Conservation (phyloP, 139 green algal genomes). For the Asterochloris sp. region DNA sequence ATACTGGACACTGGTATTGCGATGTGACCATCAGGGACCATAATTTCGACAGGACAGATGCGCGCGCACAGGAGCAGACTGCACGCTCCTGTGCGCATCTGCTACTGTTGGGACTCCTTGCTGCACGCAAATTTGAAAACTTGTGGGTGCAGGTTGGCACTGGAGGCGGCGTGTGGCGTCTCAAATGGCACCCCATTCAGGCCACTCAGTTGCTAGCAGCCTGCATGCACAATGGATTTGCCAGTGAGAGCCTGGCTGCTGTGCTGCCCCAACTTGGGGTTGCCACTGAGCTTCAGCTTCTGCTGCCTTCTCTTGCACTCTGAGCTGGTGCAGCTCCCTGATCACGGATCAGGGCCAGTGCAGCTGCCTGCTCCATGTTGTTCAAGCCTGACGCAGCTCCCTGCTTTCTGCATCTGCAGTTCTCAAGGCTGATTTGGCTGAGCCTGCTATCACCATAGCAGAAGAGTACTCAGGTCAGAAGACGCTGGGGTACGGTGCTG, state of each 20-base stretch:
- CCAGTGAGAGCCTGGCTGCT: not conserved
- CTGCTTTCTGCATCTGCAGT: not conserved
- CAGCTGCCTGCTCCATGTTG: no score
- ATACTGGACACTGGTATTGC: not conserved
- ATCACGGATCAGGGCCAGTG: no score
- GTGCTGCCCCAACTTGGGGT: not conserved
- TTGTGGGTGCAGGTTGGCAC: slow-evolving; percentile 37
- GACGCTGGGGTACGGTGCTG: slow-evolving; percentile 44
- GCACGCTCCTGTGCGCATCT: not conserved
- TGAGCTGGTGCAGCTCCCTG: not conserved
- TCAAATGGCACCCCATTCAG: slow-evolving; percentile 69
- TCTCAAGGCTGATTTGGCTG: not conserved
- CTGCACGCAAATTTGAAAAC: not conserved
- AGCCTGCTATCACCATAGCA: not conserved
- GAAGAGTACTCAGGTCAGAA: slow-evolving; percentile 31
- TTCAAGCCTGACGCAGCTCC: no score
- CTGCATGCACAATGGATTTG: slow-evolving; percentile 86
- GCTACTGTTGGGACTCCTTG: not conserved
- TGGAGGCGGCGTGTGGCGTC: slow-evolving; percentile 82
- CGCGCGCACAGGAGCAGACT: not conserved
- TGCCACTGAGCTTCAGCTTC: not conserved
- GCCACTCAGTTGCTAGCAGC: slow-evolving; percentile 59
- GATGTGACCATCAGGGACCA: not conserved
- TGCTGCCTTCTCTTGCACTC: not conserved
- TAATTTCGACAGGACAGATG: not conserved